Evolutionary conservation across 768 basidiomycete species (phyloP), one percentile per base, ranked within the genome.

Genomic region (Russula brevipes): DNA sequence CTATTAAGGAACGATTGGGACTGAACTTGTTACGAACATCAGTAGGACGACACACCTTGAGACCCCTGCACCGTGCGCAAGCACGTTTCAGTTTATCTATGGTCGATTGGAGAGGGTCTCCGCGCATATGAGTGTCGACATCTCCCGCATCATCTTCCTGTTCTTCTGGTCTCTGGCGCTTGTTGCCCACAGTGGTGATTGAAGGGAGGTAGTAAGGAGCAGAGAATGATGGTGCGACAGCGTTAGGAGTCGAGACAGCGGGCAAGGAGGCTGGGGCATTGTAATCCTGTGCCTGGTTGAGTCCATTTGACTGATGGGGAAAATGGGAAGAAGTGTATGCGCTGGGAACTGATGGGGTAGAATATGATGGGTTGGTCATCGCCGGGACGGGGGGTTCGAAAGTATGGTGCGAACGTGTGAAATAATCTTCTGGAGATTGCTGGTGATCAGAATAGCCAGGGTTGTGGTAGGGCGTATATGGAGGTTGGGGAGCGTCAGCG

Each of bases 1-100:
- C 79, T 89, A 79, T 36, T 3, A 44, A 53, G 39, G 16, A 45
- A 24, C n/a, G 10, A 12, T 51, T n/a, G 14, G 41, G 35, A 52
- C 19, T 12, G 30, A 19, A 35, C 5, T 12, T 10, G 17, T 12
- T 7, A 8, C 33, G 12, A 33, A 35, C 10, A 59, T 30, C 1
- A 7, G 10, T 30, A 19, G 31, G 30, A 24, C 9, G 51, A 35
- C 54, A 12, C 33, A 68, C 67, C 65, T 68, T 68, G 14, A 68
- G 59, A 45, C 65, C 66, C 56, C 62, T 63, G 38, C 67, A 68
- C 31, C 67, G 61, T 1, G 67, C 59, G n/a, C 67, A 68, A 41
- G 67, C 67, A n/a, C 67, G 67, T 46, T 68, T 68, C 33, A 63
- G 30, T 42, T 61, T 67, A 24, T 63, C 64, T 33, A 45, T 59